Evolutionary conservation across 305 asterid genomes (phyloP).

Genomic region (Fraxinus platypoda): DNA sequence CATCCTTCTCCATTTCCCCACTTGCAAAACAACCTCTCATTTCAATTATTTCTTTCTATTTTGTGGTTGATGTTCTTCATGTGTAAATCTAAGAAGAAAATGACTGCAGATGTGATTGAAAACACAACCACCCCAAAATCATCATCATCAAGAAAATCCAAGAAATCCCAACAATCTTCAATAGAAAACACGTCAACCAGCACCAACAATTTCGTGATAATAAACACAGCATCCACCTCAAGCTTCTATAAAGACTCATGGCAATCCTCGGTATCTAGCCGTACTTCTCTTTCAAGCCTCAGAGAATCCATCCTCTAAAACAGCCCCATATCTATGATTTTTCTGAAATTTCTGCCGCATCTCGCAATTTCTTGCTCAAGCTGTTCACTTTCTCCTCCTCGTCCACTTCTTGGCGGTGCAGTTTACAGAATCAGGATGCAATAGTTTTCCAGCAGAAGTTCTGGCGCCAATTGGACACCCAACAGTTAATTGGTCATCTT

Average conservation of each 20-base stretch:
- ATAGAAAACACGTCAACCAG: conserved; percentile 20
- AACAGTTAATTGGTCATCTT: conserved; percentile 57
- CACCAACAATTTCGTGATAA: conserved; percentile 33
- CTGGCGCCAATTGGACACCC: conserved; percentile 56
- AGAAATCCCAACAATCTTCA: conserved; percentile 25
- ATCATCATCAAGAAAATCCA: conserved; percentile 28
- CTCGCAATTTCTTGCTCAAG: conserved; percentile 41
- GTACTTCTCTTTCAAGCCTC: conserved; percentile 40
- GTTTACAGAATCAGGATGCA: conserved; percentile 35
- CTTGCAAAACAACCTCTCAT: not conserved
- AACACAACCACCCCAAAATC: conserved; percentile 27
- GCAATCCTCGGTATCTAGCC: conserved; percentile 29
- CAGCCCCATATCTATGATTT: conserved; percentile 48
- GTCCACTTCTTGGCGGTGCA: conserved; percentile 62
- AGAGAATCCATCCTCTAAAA: conserved; percentile 49
- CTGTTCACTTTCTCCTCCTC: conserved; percentile 48
- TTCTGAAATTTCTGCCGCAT: conserved; percentile 49
- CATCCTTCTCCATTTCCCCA: conserved; percentile 7
- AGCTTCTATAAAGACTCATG: conserved; percentile 46
- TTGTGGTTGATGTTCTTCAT: conserved; percentile 29
- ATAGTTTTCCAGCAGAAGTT: conserved; percentile 64
- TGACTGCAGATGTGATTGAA: conserved; percentile 24
- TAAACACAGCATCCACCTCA: conserved; percentile 48
- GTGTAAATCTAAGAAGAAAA: conserved; percentile 53
- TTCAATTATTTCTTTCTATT: not conserved